Conservation (phyloP, 202 grass and related monocot species). For the Brachypodium distachyon region DNA sequence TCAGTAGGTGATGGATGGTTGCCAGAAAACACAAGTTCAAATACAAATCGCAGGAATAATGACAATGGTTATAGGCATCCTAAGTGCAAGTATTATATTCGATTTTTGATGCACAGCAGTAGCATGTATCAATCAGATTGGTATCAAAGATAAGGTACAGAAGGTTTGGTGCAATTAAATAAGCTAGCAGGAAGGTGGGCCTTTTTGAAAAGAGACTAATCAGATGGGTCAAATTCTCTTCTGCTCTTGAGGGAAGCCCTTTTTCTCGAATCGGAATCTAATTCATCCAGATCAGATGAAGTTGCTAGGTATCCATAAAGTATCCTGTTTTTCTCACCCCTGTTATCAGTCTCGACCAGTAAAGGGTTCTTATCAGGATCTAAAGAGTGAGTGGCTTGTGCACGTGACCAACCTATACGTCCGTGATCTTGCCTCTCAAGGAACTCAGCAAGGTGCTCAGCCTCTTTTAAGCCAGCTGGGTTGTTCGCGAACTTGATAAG, state of each 20-base stretch:
- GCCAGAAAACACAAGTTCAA: neutral
- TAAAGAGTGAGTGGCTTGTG: slow-evolving; percentile 29
- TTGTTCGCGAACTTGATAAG: slow-evolving; percentile 70
- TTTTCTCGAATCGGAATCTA: slow-evolving; percentile 77
- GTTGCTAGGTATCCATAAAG: slow-evolving; percentile 83
- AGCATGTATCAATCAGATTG: slow-evolving; percentile 7
- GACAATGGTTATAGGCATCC: neutral
- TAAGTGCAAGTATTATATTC: slow-evolving; percentile 16
- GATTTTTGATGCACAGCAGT: neutral
- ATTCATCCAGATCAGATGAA: slow-evolving; percentile 59
- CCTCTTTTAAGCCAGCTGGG: slow-evolving; percentile 73
- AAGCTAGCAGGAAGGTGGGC: neutral
- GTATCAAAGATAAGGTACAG: neutral
- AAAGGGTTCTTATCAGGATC: slow-evolving; percentile 64
- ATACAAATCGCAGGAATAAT: slow-evolving; percentile 6
- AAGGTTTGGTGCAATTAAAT: slow-evolving; percentile 4
- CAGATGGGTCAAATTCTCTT: slow-evolving; percentile 69
- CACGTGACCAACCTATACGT: slow-evolving; percentile 58
- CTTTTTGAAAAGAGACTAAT: slow-evolving; percentile 32
- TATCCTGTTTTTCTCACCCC: slow-evolving; percentile 74
- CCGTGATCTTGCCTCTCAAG: slow-evolving; percentile 67
- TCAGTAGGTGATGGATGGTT: neutral
- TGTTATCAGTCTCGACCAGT: slow-evolving; percentile 57
- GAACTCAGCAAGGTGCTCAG: slow-evolving; percentile 65
- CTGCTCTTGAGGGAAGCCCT: slow-evolving; percentile 72